Evolutionary conservation across 257 asterid species (phyloP).

Genomic region (Fraxinus americana): DNA sequence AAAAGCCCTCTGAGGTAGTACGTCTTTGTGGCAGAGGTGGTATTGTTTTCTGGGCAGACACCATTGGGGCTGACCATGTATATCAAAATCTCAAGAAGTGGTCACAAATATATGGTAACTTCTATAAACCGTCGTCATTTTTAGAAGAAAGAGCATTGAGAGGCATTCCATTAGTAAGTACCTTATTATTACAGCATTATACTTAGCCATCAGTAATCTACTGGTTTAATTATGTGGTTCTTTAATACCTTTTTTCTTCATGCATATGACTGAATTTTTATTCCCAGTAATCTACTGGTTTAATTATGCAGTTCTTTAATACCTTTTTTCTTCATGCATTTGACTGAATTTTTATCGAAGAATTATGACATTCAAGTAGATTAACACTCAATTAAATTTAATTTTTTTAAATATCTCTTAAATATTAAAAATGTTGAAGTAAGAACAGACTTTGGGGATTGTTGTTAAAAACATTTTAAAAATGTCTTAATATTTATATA

Average conservation of each 20-base stretch:
- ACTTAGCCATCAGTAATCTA: background rate
- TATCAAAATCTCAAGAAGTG: constrained; percentile 76
- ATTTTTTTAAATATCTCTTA: background rate
- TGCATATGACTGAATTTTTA: background rate
- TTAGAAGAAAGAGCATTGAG: constrained; percentile 85
- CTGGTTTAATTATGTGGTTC: background rate
- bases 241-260: background rate
- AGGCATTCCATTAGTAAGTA: constrained; percentile 88
- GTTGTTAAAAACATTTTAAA: no score
- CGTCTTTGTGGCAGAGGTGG: constrained; percentile 79
- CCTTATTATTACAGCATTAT: constrained; percentile 7
- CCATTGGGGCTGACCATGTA: constrained; percentile 74
- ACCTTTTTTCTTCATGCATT: background rate
- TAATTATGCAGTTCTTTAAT: background rate
- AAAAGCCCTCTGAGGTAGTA: constrained; percentile 7
- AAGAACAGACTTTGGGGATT: background rate
- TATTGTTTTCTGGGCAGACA: constrained; percentile 92
- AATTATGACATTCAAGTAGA: background rate
- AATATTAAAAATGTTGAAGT: background rate
- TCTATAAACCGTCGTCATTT: constrained; percentile 76
- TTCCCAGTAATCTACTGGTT: background rate
- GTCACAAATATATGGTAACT: constrained; percentile 69
- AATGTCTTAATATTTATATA: no score
- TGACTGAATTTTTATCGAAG: background rate
- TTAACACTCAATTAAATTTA: background rate